Percentiles rank a stretch among this genome's conserved stretches.
Conservation (phyloP, 441 rosid species). For the Pelargonium myrrhifolium region DNA sequence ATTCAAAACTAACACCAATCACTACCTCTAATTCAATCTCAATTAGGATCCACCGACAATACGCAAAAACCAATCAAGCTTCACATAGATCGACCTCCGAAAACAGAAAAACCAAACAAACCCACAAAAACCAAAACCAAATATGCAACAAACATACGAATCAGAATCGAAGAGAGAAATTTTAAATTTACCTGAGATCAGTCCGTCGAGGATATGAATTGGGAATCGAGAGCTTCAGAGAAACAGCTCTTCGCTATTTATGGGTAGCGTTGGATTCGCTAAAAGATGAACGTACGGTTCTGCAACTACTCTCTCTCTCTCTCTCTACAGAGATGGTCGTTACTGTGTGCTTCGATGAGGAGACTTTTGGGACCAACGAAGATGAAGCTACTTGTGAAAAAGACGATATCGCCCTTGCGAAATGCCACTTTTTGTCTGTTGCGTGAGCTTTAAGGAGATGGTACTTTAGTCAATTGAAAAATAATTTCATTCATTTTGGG, state of each 20-base stretch:
- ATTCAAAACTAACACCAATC: neutral
- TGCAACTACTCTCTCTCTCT: neutral
- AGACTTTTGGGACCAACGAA: conserved; percentile 1
- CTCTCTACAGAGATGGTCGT: neutral
- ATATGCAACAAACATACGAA: neutral
- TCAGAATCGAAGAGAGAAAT: neutral
- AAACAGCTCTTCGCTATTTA: neutral
- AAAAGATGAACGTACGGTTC: neutral
- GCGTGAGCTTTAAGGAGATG: neutral
- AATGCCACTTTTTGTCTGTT: neutral
- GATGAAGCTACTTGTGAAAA: neutral
- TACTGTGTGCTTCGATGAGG: neutral
- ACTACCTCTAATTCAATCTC: neutral
- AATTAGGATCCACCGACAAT: conserved; percentile 5
- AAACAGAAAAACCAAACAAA: neutral
- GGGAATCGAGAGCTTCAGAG: neutral
- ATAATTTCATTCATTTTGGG: too few species aligned
- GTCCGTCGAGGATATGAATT: neutral
- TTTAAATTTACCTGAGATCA: neutral
- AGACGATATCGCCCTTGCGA: neutral
- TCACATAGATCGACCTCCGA: neutral
- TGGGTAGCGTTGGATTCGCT: neutral
- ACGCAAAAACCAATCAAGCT: neutral
- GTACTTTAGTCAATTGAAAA: neutral
- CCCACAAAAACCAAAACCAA: neutral